Conservation (phyloP, 805 yeast species). For the Sungouiozyma intestinalis region DNA sequence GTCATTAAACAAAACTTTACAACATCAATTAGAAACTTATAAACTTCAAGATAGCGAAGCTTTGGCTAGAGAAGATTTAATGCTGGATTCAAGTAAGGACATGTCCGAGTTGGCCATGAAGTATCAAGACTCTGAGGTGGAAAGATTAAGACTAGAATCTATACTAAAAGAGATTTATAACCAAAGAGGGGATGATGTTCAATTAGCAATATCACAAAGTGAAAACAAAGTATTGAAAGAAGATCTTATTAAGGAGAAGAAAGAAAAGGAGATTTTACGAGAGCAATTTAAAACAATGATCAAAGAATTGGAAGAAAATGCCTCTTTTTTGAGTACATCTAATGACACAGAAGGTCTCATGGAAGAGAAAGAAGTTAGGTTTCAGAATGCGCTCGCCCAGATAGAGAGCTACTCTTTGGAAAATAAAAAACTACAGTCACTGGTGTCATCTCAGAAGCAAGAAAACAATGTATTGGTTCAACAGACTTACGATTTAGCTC, state of each 20-base stretch:
- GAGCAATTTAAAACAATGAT: constrained; percentile 59
- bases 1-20: constrained; percentile 26
- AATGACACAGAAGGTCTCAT: constrained; percentile 44
- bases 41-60: constrained; percentile 28
- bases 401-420: constrained; percentile 11
- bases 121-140: constrained; percentile 12
- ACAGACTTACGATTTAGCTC: constrained; percentile 57
- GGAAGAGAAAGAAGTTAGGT: constrained; percentile 38
- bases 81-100: constrained; percentile 20
- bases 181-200: background rate
- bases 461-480: background rate
- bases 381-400: constrained; percentile 8
- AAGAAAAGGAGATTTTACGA: constrained; percentile 59
- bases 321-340: constrained; percentile 62
- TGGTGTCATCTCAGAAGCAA: constrained; percentile 27
- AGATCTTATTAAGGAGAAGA: constrained; percentile 54
- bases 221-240: constrained; percentile 56
- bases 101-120: constrained; percentile 31
- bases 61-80: constrained; percentile 32
- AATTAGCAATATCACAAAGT: constrained; percentile 33
- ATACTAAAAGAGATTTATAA: constrained; percentile 30
- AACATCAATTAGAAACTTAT: constrained; percentile 23
- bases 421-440: constrained; percentile 25
- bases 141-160: constrained; percentile 33
- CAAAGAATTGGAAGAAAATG: constrained; percentile 61